Evolutionary conservation across 2,329 filamentous ascomycete genomes (phyloP), one percentile per base, ranked within the genome.

Genomic region (Fusarium foetens): DNA sequence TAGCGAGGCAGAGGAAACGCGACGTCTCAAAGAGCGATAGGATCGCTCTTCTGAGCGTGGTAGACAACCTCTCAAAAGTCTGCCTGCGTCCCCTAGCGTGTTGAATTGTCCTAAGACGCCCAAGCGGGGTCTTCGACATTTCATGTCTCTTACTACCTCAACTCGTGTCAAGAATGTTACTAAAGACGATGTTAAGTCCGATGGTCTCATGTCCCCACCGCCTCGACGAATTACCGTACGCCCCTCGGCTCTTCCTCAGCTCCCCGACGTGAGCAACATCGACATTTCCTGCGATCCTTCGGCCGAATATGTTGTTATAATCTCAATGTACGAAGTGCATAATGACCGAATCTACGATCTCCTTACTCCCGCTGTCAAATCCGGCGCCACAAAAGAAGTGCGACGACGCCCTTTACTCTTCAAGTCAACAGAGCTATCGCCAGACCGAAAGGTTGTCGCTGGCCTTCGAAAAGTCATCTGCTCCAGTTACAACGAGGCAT

Each of bases 291-390:
- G 80, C 72, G 81, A 83, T 45, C 85, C 90, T 52, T 88, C 88
- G 25, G 89, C 92, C 60, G 94, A 97, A 75, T 98, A 98, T 76
- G 92, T 93, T 8, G 90, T 99, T 59, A 85, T 99, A 16, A 87
- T 99, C 27, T 97, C 94, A 59, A 99, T 99, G 95, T 98, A 98
- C 81, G 96, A 99, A 81, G 95, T 99, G 3, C 98, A 99, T 84
- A 99, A 99, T 79, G 95, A 99, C 82, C 91, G 95, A 39, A 98
- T 99, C 73, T 98, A 97, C 80, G 96, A 99, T 77, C 89, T 99
- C 0, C 86, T 99, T 2, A 93, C 92, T 0, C 88, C 89, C 0
- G 87, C 89, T 6, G 82, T 86, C 27, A 88, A 88, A 69, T 86
- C 86, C 0, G 87, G 87, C 39, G 86, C 86, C 9, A 91, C 90